Base-by-base conservation (phyloP, 2,329 filamentous ascomycete species). In the Beauveria scarabaeidicola region DNA sequence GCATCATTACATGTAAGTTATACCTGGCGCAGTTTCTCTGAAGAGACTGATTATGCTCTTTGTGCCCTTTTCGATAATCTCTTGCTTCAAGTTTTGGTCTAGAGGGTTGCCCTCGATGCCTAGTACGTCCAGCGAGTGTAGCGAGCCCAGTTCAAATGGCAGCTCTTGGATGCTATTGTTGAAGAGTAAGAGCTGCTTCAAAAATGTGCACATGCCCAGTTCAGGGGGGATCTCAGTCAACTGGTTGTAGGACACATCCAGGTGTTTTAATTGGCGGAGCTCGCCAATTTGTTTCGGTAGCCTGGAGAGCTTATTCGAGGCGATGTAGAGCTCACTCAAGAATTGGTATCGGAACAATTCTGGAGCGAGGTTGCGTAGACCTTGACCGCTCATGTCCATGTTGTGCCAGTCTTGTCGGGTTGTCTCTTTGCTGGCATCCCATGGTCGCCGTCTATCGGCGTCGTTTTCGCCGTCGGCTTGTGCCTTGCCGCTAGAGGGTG, bases 361-460 rank as follows among this genome's bases (percentile, higher is more conserved):
- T 9, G 83, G 77, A 1, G 91, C 86, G 36, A 99, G 79, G 61
- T 91, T 89, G 65, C 91, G 88, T 52, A 99, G 78, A 21, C 93
- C 93, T 76, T 97, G 94, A n/a, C 94, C 94, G 66, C 92, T 94
- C 71, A 97, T 87, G 73, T 99, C 94, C 66, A 99, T 80, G 64
- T 92, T 91, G 72, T 90, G 85, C 94, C 94, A 97, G 68, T 92
- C 88, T 72, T 96, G 89, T 64, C 87, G 79, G 67, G 86, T 85
- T 63, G 82, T 79, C 61, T 82, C 79, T 68, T 83, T 82, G 62
- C 89, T 83, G 59, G 89, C 78, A 67, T 87, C 87, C 66, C 86
- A 81, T 36, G 84, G 84, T 60, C 83, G 74, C 67, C 83, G 79
- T 66, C 81, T 77, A 66, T 85, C 82, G 52, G 81, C 80, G 17